Evolutionary conservation across 2,329 filamentous ascomycete species (phyloP).

Genomic region (Claviceps spartinae): DNA sequence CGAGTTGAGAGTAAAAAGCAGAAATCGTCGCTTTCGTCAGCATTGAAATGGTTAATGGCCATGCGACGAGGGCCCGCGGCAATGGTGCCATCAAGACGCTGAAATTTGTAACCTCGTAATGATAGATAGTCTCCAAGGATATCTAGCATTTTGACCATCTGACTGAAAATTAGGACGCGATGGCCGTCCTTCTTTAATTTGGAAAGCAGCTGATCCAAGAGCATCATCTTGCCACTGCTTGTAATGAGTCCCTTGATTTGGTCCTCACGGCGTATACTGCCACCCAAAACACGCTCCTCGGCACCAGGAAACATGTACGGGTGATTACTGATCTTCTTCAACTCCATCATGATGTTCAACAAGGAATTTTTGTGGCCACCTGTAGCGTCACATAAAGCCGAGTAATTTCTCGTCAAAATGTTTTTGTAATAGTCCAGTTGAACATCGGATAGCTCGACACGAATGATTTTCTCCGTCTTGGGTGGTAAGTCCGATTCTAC

Average conservation of each 20-base stretch:
- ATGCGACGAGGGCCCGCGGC: conserved; percentile 75
- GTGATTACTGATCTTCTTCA: conserved; percentile 98
- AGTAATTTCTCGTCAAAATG: conserved; percentile 91
- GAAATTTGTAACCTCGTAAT: conserved; percentile 86
- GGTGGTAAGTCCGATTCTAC: conserved; percentile 93
- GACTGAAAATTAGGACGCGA: conserved; percentile 93
- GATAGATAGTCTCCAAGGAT: conserved; percentile 90
- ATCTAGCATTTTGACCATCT: conserved; percentile 98
- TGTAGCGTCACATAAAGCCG: conserved; percentile 79
- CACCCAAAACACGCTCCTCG: conserved; percentile 75
- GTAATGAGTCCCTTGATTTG: conserved; percentile 86
- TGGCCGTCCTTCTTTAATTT: conserved; percentile 91
- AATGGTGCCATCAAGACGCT: conserved; percentile 90
- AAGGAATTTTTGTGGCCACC: conserved; percentile 89
- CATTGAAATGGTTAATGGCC: conserved; percentile 97
- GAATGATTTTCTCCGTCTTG: conserved; percentile 97
- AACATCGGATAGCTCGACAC: conserved; percentile 89
- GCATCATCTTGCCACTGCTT: conserved; percentile 99
- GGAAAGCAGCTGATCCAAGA: conserved; percentile 84
- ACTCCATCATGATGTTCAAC: conserved; percentile 97
- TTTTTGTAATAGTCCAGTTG: conserved; percentile 99
- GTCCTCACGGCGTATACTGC: conserved; percentile 73
- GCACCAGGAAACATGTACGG: conserved; percentile 95
- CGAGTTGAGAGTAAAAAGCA: conserved; percentile 91
- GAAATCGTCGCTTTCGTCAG: conserved; percentile 90